Conservation (phyloP, 306 rosid species). For the Vigna reflexopilosa region DNA sequence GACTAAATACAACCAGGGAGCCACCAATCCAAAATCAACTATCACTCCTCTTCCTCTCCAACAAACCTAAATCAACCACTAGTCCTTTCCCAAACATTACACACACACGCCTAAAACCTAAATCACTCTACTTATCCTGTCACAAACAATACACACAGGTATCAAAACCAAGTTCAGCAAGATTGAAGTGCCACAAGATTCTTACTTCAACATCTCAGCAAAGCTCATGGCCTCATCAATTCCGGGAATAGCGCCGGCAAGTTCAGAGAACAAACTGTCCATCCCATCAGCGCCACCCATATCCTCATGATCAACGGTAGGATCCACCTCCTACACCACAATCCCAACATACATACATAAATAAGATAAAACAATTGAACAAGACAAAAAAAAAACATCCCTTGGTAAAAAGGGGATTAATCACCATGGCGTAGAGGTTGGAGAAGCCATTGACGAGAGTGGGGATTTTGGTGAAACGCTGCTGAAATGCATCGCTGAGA, state of each 20-base stretch:
- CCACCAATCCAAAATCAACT: not conserved
- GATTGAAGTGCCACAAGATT: not conserved
- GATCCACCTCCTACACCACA: slow-evolving; percentile 91
- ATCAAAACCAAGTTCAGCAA: slow-evolving; percentile 14
- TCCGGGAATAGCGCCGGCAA: slow-evolving; percentile 97
- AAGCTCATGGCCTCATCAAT: slow-evolving; percentile 99
- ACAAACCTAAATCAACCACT: slow-evolving; percentile 7
- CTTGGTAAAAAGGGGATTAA: not conserved
- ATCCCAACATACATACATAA: not conserved
- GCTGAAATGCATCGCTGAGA: slow-evolving; percentile 98
- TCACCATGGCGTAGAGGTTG: slow-evolving; percentile 94
- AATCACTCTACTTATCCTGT: not conserved
- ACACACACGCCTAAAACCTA: not conserved
- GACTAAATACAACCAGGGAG: not conserved
- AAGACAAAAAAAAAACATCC: not conserved
- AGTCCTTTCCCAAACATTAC: not conserved
- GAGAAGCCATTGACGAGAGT: slow-evolving; percentile 90
- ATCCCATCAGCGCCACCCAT: slow-evolving; percentile 70
- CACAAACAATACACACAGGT: not conserved
- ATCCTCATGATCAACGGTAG: slow-evolving; percentile 83
- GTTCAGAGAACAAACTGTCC: slow-evolving; percentile 81
- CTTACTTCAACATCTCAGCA: slow-evolving; percentile 99
- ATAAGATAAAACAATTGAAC: slow-evolving; percentile 6
- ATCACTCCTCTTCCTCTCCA: not conserved
- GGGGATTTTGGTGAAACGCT: slow-evolving; percentile 87